Base-by-base conservation (phyloP, 1,139 yeast genomes). In the Kodamaea sp. region DNA sequence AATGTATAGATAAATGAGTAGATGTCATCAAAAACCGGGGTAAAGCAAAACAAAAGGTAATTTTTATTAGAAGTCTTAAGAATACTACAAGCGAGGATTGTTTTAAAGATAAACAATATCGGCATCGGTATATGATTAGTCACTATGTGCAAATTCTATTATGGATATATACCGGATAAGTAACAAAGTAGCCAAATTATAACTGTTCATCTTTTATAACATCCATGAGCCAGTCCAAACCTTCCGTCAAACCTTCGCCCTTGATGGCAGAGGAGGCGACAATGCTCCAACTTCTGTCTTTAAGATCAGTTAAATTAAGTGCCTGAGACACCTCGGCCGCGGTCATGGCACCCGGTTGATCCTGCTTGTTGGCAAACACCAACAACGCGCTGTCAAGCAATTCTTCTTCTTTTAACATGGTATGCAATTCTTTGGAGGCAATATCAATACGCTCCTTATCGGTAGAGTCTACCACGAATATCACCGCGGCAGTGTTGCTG, bases 281-380 rank as follows among this genome's bases (percentile, higher is more conserved):
- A 46, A 92, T 92, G 52, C 96, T 87, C 98, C 98, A 92, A 57
- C 95, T 86, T 59, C 98, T 77, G 61, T 92, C 98, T 61, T 90
- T 90, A 57, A 92, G 73, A 39, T 87, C 95, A 4, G 90, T 89
- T 47, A 92, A 67, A 43, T 83, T 83, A 46, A 92, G 72, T 11
- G 95, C 90, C 48, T 86, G 88, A 2, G 95, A 83, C 9, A 92
- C 97, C 54, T 92, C 97, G 5, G 96, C 92, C 0, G 97, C 97
- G 15, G 89, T 78, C 69, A 90, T 69, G 1, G 98, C 97, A 8
- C 95, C 96, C 1, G 95, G 86, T 61, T 89, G 96, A 66, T 92
- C 98, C 64, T 92, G 98, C 54, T 92, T 92, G 60, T 92, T 92
- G 34, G 97, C 97, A 70, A 92, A 89, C 40, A 92, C 97, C 51